Evolutionary conservation across 495 filamentous ascomycete species (phyloP).

Genomic region (Lentithecium fluviatile): DNA sequence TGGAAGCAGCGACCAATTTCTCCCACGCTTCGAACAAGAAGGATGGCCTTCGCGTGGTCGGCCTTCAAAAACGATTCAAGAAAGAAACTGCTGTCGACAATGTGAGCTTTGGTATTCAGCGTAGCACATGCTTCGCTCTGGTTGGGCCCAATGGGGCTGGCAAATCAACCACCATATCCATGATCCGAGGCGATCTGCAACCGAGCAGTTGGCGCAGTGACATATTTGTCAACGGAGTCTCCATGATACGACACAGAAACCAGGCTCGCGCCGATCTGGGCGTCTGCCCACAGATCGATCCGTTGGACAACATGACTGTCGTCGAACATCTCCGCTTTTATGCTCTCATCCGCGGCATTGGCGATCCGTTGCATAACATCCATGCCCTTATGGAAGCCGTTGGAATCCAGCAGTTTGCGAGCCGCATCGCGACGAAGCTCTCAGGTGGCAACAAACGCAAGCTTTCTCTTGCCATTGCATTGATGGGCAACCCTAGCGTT

Average conservation of each 20-base stretch:
- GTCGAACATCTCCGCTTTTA: conserved; percentile 71
- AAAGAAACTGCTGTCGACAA: conserved; percentile 69
- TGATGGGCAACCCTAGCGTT: conserved; percentile 72
- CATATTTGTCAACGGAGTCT: conserved; percentile 69
- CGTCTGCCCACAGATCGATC: conserved; percentile 70
- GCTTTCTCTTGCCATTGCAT: conserved; percentile 65
- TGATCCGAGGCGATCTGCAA: conserved; percentile 73
- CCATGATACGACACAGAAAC: conserved; percentile 60
- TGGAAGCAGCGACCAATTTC: too few relatives aligned
- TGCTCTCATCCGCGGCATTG: conserved; percentile 64
- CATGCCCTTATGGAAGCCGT: conserved; percentile 23
- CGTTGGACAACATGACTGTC: conserved; percentile 50
- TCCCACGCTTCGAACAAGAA: neutral
- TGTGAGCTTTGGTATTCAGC: conserved; percentile 71
- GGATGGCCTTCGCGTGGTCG: conserved; percentile 67
- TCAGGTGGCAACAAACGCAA: conserved; percentile 73
- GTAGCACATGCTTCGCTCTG: conserved; percentile 75
- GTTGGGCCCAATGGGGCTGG: conserved; percentile 86
- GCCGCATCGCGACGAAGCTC: conserved; percentile 61
- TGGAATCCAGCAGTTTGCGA: conserved; percentile 23
- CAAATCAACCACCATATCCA: conserved; percentile 78
- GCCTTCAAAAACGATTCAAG: conserved; percentile 66
- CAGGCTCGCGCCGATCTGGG: conserved; percentile 67
- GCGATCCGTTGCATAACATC: conserved; percentile 63
- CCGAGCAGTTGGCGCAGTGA: conserved; percentile 52